Conservation (phyloP, 2,329 filamentous ascomycete genomes). For the Colletotrichum orbiculare region DNA sequence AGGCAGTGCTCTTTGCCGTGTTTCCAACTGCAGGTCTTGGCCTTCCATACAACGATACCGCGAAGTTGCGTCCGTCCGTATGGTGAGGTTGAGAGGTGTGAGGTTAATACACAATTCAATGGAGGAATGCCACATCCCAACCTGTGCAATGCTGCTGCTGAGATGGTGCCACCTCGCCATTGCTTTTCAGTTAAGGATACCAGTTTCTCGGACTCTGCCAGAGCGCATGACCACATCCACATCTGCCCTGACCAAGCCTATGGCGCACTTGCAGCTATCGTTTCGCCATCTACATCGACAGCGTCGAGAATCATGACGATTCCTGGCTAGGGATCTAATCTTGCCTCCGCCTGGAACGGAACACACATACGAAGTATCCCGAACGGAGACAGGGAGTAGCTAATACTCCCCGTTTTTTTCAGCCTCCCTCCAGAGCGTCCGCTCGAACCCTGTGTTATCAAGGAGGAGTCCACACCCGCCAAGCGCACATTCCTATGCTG, state of each 20-base stretch:
- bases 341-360: conserved; percentile 24
- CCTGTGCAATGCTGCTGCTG: too few species aligned
- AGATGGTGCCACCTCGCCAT: too few species aligned
- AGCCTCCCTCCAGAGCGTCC: conserved; percentile 12
- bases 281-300: conserved; percentile 10
- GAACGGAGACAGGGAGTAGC: too few species aligned
- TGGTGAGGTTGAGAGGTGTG: too few species aligned
- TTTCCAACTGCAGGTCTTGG: too few species aligned
- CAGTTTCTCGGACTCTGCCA: background rate
- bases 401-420: background rate
- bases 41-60: too few species aligned
- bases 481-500: conserved; percentile 1
- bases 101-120: too few species aligned
- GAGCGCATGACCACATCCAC: background rate
- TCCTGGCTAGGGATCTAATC: background rate
- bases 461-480: conserved; percentile 9
- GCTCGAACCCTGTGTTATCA: conserved; percentile 20
- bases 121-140: too few species aligned
- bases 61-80: too few species aligned
- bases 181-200: conserved; percentile 9
- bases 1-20: too few species aligned
- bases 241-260: conserved; percentile 5
- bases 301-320: conserved; percentile 5
- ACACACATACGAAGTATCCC: background rate
- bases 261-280: conserved; percentile 12